A percentile compares a stretch with the other conserved stretches of the same genome.
phyloP scores from a whole-genome alignment of 805 yeast genomes.

The Tetrapisispora fleetii region DNA sequence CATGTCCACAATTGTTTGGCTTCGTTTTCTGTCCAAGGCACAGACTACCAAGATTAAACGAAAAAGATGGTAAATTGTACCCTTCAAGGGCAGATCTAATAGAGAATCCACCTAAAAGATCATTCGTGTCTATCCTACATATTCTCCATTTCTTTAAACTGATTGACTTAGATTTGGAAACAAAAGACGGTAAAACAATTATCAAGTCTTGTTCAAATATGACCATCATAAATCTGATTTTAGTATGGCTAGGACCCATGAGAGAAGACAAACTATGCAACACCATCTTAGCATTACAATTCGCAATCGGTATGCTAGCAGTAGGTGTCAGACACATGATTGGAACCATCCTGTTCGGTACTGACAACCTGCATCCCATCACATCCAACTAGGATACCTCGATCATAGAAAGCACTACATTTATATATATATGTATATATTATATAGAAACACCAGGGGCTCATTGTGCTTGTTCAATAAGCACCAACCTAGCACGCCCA shows the following conservation, averaged over 20 bases:
- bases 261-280: constrained; percentile 71
- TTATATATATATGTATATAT: too few species aligned
- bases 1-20: constrained; percentile 84
- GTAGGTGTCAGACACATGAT: constrained; percentile 68
- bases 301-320: constrained; percentile 54
- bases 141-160: constrained; percentile 42
- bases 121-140: constrained; percentile 30
- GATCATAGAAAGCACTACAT: too few species aligned
- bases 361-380: constrained; percentile 51
- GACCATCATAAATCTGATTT: constrained; percentile 73
- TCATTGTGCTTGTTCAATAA: too few species aligned
- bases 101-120: constrained; percentile 26
- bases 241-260: constrained; percentile 86
- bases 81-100: constrained; percentile 51
- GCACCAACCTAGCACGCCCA: too few species aligned
- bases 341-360: constrained; percentile 81
- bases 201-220: constrained; percentile 54
- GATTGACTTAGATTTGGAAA: constrained; percentile 35
- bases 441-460: too few species aligned
- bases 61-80: constrained; percentile 58
- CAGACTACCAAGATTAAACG: constrained; percentile 72
- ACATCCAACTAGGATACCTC: background rate
- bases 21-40: constrained; percentile 93
- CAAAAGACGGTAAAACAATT: constrained; percentile 17
- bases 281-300: constrained; percentile 51